Evolutionary conservation across 2,329 filamentous ascomycete species (phyloP), one percentile per base, ranked within the genome.

Genomic region (Penicillium sp.): DNA sequence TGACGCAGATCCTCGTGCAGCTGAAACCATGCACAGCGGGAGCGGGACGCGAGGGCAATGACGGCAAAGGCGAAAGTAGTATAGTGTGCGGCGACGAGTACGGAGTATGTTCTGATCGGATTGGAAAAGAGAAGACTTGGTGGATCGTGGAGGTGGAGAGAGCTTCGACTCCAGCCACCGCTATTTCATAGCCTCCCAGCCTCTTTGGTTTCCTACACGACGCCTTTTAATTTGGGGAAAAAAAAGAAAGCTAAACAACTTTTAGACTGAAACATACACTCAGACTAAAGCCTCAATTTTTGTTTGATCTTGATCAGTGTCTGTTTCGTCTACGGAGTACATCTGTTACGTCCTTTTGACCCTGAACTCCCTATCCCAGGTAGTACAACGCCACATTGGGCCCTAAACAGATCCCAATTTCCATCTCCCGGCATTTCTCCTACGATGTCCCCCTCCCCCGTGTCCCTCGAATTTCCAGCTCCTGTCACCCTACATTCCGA

Each of bases 141-240:
- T 67, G 62, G 63, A 67, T 58, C 58, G 53, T 49, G 40, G 54
- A 46, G 45, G 48, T 56, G 54, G 47, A 54, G 57, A 61, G 52
- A 54, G 36, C 31, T 41, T 38, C 27, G 42, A 48, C 58, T 67
- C 66, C 69, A 72, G 69, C 70, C 69, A 71, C 69, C 67, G 59
- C 63, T 62, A 67, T 72, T 72, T 66, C 59, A 48, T 47, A 6
- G 24, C 36, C 3, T 48, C 53, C 62, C 62, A 64, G 62, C 62
- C 61, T 61, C 62, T 61, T 50, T 52, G 42, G 59, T 62, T 62
- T 60, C 55, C 55, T 62, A 53, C 58, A 57, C 58, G 50, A 58
- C 16, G 5, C 27, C 39, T 14, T 48, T 51, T 50, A 47, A 56
- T 46, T 46, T 38, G 45, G 43, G 41, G 31, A 40, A 32, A 44